These are phyloP conservation scores for Thinopyrum elongatum DNA, from an alignment of 176 grass and related monocot species.

Conservation along the genomic window DNA sequence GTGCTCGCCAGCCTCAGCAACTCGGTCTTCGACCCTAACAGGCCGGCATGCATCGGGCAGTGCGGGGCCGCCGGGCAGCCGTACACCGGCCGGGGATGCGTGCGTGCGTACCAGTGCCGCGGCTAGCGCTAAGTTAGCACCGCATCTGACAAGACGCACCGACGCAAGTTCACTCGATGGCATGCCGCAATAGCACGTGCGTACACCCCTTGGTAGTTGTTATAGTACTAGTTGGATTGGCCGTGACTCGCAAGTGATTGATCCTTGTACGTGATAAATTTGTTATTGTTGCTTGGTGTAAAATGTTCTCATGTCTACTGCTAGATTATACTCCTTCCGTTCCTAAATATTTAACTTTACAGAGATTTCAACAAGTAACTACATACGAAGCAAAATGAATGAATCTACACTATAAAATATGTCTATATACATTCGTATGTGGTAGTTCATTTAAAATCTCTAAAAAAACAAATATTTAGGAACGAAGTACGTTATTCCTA, in stretches of 20 bases:
- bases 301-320: not conserved
- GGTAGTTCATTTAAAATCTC: no score
- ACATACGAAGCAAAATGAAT: no score
- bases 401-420: no score
- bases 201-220: not conserved
- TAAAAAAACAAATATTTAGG: no score
- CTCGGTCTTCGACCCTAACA: not conserved
- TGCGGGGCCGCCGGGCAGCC: not conserved
- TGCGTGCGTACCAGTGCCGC: not conserved
- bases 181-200: not conserved
- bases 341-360: no score
- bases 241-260: not conserved
- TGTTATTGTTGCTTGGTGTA: not conserved
- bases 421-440: no score
- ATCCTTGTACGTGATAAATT: not conserved
- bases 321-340: no score
- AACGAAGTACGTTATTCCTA: no score
- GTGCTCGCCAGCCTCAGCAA: not conserved
- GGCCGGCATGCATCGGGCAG: not conserved
- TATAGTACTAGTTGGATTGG: not conserved
- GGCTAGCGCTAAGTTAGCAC: not conserved
- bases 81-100: conserved; percentile 21
- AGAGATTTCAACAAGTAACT: no score
- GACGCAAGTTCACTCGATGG: not conserved
- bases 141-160: not conserved